A percentile compares a stretch with the other conserved stretches of the same genome.
Evolutionary conservation across 208 protist species (phyloP).

Genomic region (Trypanosoma brucei): DNA sequence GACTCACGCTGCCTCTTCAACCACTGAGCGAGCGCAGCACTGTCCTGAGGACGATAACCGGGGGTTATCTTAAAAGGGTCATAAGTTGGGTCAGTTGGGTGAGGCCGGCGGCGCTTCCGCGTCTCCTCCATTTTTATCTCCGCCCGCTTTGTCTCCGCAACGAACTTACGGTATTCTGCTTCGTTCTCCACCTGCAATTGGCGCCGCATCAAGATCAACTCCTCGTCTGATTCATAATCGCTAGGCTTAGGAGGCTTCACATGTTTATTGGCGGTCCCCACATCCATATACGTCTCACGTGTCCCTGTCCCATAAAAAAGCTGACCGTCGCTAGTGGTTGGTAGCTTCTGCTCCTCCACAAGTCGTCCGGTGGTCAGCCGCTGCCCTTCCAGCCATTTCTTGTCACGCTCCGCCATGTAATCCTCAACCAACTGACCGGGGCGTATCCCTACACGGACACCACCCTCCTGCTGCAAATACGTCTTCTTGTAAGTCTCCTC

Average conservation of each 20-base stretch:
- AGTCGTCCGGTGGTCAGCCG: constrained; percentile 23
- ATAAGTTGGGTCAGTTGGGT: constrained; percentile 86
- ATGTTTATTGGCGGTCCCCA: constrained; percentile 58
- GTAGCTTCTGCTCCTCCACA: constrained; percentile 37
- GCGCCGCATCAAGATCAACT: constrained; percentile 67
- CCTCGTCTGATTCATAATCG: constrained; percentile 84
- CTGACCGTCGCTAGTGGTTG: constrained; percentile 66
- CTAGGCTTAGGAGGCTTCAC: constrained; percentile 46
- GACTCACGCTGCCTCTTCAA: constrained; percentile 84
- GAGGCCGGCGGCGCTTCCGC: constrained; percentile 64
- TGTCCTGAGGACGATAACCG: constrained; percentile 82
- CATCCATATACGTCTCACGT: constrained; percentile 63
- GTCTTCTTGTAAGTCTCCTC: constrained; percentile 60
- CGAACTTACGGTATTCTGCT: constrained; percentile 82
- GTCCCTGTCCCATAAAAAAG: constrained; percentile 53
- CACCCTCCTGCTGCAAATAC: constrained; percentile 64
- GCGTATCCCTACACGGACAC: constrained; percentile 72
- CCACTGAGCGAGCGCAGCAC: constrained; percentile 76
- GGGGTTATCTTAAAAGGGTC: constrained; percentile 85
- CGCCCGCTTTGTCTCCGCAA: constrained; percentile 71
- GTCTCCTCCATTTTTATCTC: constrained; percentile 53
- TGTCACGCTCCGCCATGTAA: constrained; percentile 83
- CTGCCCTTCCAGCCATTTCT: constrained; percentile 67
- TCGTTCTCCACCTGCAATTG: constrained; percentile 88
- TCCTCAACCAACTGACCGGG: constrained; percentile 82